A percentile compares a stretch with the other conserved stretches of the same genome.
These are phyloP conservation scores for Phytophthora sansomeana DNA, from an alignment of 352 stramenopile genomes.

Conservation along the genomic window DNA sequence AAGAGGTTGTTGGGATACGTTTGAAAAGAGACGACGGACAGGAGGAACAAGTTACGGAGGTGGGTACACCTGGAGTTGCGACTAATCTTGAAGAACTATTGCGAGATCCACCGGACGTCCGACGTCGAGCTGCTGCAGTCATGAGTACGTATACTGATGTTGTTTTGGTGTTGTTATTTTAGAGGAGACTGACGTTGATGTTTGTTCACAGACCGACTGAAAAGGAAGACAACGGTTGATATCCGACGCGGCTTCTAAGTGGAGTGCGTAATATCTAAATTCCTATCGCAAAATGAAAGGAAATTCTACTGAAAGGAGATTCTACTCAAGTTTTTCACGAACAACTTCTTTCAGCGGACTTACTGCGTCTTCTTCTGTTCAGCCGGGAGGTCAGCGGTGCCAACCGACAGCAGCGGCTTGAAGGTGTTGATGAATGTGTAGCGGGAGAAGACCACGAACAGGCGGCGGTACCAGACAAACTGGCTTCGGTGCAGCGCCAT, in stretches of 20 bases:
- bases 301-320: conserved; percentile 8
- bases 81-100: conserved; percentile 31
- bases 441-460: conserved; percentile 95
- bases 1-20: neutral
- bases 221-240: conserved; percentile 52
- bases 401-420: conserved; percentile 44
- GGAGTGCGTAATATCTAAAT: neutral
- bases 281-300: neutral
- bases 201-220: conserved; percentile 33
- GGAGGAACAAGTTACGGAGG: neutral
- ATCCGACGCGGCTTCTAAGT: conserved; percentile 53
- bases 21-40: conserved; percentile 12
- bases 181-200: neutral
- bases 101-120: conserved; percentile 40
- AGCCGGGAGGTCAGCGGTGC: conserved; percentile 21
- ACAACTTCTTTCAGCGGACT: neutral
- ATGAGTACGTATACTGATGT: conserved; percentile 28
- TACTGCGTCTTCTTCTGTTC: conserved; percentile 48
- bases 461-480: conserved; percentile 97
- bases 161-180: neutral
- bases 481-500: conserved; percentile 95
- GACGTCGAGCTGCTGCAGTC: conserved; percentile 33
- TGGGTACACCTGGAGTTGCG: conserved; percentile 1
- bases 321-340: conserved; percentile 5
- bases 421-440: conserved; percentile 97